phyloP scores from a whole-genome alignment of 768 basidiomycete species.

The Phanerochaete sordida region DNA sequence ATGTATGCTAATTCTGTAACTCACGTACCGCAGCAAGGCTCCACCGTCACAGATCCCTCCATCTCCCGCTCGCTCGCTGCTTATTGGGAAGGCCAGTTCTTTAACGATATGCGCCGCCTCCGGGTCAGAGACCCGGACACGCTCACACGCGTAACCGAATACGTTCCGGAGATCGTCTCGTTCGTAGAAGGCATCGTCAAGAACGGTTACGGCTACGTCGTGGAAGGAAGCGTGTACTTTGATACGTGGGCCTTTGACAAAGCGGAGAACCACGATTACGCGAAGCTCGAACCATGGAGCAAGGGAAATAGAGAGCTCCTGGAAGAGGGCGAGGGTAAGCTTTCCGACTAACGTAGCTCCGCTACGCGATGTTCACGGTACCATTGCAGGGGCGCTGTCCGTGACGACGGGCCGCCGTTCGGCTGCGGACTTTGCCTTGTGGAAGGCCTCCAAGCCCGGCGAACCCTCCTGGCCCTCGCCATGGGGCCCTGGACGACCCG shows the following conservation, averaged over 20 bases:
- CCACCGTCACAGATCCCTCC: slow-evolving; percentile 81
- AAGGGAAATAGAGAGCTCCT: slow-evolving; percentile 89
- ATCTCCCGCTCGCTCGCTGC: slow-evolving; percentile 80
- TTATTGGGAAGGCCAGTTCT: slow-evolving; percentile 88
- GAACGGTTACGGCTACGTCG: slow-evolving; percentile 79
- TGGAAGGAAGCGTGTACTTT: slow-evolving; percentile 88
- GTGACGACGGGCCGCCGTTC: slow-evolving; percentile 64
- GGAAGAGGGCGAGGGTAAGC: slow-evolving; percentile 86
- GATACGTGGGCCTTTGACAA: slow-evolving; percentile 82
- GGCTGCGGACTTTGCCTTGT: slow-evolving; percentile 92
- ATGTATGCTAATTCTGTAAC: not conserved
- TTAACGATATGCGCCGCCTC: slow-evolving; percentile 88
- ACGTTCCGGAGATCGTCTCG: slow-evolving; percentile 88
- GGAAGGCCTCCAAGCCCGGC: slow-evolving; percentile 96
- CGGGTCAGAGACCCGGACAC: slow-evolving; percentile 85
- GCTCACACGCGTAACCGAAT: slow-evolving; percentile 94
- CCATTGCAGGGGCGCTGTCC: slow-evolving; percentile 51
- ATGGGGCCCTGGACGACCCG: slow-evolving; percentile 94
- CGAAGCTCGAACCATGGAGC: slow-evolving; percentile 94
- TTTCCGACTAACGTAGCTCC: not conserved
- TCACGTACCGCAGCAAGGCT: slow-evolving; percentile 50
- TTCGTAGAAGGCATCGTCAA: slow-evolving; percentile 84
- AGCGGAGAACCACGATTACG: slow-evolving; percentile 76
- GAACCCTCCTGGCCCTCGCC: slow-evolving; percentile 96
- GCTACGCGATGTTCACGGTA: not conserved